Base-by-base conservation (phyloP, 352 stramenopile species). In the Phytophthora constricta region DNA sequence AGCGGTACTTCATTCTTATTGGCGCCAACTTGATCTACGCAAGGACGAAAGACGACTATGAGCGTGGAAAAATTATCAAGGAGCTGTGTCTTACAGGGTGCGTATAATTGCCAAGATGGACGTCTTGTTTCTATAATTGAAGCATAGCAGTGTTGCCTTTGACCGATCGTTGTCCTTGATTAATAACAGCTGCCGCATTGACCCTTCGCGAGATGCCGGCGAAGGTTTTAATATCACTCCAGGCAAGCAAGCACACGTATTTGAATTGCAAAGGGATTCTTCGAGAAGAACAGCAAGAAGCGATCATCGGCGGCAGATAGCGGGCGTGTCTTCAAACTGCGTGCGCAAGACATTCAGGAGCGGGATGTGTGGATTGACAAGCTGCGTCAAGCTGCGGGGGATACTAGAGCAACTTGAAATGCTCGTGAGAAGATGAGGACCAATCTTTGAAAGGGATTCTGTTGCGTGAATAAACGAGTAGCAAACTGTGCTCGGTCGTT, bases 171-270 rank as follows among this genome's bases (percentile, higher is more conserved):
- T 8, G 1, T 39, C 19, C 8, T 28, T 45, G 3, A 55, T 53
- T 14, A 10, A 27, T 8, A 19, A 17, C 10, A 93, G 87, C 1
- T 93, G 87, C 62, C 79, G 74, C 7, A 79, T 96, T 49, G 85
- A 93, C 43, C 83, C 82, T 9, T 93, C 88, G 14, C 66, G 65
- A 16, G 83, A 92, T 65, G 87, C 88, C 23, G 88, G 88, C 2
- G 88, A 96, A 82, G 87, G 88, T 2, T 93, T 96, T 43, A 70
- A 96, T 28, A 94, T 96, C 50, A 86, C 89, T 27, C 88, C 88
- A 26, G 76, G 78, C 7, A 92, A 89, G 20, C 70, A 70, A 25
- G 74, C 80, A 4, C 77, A 92, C 46, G 86, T 96, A 27, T 92
- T 90, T 55, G 83, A 92, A 45, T 63, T 90, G 10, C 86, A 92